phyloP scores from a whole-genome alignment of 1,139 yeast species.

The Blastobotrys serpentis region DNA sequence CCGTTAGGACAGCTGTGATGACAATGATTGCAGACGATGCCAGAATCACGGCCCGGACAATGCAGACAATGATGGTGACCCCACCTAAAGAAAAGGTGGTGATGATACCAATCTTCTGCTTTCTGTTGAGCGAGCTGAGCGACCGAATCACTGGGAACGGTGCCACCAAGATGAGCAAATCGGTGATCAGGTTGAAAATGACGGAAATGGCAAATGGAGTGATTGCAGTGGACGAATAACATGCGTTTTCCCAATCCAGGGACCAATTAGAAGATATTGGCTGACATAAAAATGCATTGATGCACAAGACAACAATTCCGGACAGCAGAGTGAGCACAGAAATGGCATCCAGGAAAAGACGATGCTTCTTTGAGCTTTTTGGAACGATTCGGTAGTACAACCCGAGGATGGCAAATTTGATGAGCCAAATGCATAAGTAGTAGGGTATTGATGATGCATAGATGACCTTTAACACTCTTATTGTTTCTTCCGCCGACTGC shows the following conservation, averaged over 20 bases:
- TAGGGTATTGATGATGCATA: constrained; percentile 35
- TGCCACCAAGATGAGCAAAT: constrained; percentile 31
- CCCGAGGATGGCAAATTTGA: constrained; percentile 35
- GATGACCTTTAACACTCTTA: constrained; percentile 30
- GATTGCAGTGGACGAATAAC: constrained; percentile 34
- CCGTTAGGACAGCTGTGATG: constrained; percentile 32
- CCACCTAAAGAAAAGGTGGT: constrained; percentile 35
- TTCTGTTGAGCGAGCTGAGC: constrained; percentile 25
- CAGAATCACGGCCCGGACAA: constrained; percentile 30
- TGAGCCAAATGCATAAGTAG: constrained; percentile 33
- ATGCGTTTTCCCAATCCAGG: constrained; percentile 23
- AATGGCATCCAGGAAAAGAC: constrained; percentile 28
- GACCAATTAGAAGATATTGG: constrained; percentile 36
- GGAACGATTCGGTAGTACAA: constrained; percentile 35
- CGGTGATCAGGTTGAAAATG: constrained; percentile 31
- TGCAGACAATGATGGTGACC: constrained; percentile 31
- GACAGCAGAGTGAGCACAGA: constrained; percentile 22
- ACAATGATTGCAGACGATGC: constrained; percentile 29
- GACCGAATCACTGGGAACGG: constrained; percentile 34
- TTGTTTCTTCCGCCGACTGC: constrained; percentile 20
- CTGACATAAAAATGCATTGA: constrained; percentile 32
- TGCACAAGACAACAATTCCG: constrained; percentile 26
- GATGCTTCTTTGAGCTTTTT: constrained; percentile 25
- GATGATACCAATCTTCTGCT: constrained; percentile 31
- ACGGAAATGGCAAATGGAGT: constrained; percentile 33